Conservation (phyloP, 179 eudicot genomes). For the Amaranthus tricolor region DNA sequence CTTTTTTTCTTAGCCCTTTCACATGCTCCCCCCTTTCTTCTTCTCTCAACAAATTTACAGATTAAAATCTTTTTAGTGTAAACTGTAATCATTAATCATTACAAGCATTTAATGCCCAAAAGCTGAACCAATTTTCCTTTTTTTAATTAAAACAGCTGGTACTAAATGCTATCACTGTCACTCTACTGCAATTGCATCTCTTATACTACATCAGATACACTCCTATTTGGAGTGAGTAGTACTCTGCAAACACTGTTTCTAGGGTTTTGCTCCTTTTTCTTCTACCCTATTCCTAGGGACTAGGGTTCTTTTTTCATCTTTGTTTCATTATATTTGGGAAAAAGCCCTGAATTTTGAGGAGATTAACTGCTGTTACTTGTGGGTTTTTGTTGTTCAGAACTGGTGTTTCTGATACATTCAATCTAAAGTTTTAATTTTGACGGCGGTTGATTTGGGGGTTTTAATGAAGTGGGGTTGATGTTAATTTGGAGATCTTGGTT, state of each 20-base stretch:
- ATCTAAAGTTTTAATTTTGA: neutral
- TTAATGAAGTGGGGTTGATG: constrained; percentile 11
- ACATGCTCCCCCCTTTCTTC: neutral
- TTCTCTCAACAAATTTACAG: constrained; percentile 16
- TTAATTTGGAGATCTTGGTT: constrained; percentile 38
- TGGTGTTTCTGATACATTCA: neutral
- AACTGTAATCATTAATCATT: constrained; percentile 25
- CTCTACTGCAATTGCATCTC: constrained; percentile 8
- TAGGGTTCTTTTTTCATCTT: neutral
- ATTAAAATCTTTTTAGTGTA: constrained; percentile 13
- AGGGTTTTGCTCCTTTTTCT: constrained; percentile 36
- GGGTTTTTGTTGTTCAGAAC: neutral
- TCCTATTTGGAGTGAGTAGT: too few relatives aligned
- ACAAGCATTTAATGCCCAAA: constrained; percentile 8
- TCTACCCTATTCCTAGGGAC: too few relatives aligned
- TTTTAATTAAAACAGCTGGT: neutral
- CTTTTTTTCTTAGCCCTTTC: neutral
- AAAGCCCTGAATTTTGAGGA: neutral
- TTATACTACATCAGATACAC: constrained; percentile 21
- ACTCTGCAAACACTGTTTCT: constrained; percentile 18
- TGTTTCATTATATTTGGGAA: neutral
- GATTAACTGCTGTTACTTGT: neutral
- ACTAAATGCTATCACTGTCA: constrained; percentile 9
- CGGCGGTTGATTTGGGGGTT: constrained; percentile 5
- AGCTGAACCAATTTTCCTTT: neutral